Evolutionary conservation across 2,329 filamentous ascomycete species (phyloP), one percentile per base, ranked within the genome.

Genomic region (Stagonosporopsis vannaccii): DNA sequence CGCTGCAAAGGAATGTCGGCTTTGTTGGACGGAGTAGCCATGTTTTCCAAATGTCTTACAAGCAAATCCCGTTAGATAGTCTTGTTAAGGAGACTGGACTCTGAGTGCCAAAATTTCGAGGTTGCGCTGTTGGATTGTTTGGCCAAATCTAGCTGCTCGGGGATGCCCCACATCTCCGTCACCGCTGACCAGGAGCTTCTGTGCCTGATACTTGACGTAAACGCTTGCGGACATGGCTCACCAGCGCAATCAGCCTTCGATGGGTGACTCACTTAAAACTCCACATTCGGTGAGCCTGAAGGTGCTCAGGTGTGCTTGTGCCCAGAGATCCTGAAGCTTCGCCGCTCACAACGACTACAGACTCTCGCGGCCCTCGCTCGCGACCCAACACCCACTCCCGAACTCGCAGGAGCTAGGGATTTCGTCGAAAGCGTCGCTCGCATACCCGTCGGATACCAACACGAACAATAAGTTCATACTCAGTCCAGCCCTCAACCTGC

Each of bases 241-340:
- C 59, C 71, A 75, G 48, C 73, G 77, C 44, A 70, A 70, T 19
- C 72, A 74, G 44, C 47, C 53, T 11, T 77, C 76, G 7, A 67
- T 69, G 58, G 74, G 73, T 12, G 75, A 78, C 23, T 69, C 70
- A 41, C 60, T 76, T 40, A 77, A 75, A 58, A 72, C 72, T 5
- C 91, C 94, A 0, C 95, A 98, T 76, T 86, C 89, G 15, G 82
- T 91, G 61, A 93, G 96, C 59, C 80, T 98, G 43, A 95, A 96
- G 78, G 87, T 90, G 15, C 79, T 98, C 50, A 81, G 97, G 52
- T 97, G 90, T 81, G 88, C 2, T 40, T 88, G 28, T 47, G 20
- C n/a, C 8, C 6, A 1, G 4, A 3, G 22, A 8, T 12, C 5
- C 8, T 93, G 90, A 54, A 84, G 33, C 8, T 28, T 7, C 19